Evolutionary conservation across 352 stramenopile genomes (phyloP).

Genomic region (Phytophthora crassamura): DNA sequence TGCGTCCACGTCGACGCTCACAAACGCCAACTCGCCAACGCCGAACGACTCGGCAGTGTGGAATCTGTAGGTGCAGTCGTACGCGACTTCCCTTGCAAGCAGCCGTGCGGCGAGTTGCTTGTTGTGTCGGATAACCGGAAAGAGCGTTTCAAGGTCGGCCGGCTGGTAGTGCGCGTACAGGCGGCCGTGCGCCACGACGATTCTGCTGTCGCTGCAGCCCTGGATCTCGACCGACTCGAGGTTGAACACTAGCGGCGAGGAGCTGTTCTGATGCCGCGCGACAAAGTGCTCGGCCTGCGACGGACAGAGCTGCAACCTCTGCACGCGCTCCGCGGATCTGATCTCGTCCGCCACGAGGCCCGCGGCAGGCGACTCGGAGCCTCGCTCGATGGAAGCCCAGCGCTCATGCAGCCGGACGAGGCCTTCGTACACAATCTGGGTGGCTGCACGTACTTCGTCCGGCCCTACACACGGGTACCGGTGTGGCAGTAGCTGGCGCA

Average conservation of each 20-base stretch:
- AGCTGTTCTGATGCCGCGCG: slow-evolving; percentile 20
- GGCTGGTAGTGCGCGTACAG: slow-evolving; percentile 24
- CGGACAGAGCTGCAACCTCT: slow-evolving; percentile 15
- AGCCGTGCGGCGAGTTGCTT: slow-evolving; percentile 31
- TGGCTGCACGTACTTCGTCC: slow-evolving; percentile 23
- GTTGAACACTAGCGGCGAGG: slow-evolving; percentile 31
- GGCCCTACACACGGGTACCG: slow-evolving; percentile 19
- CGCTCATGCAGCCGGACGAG: slow-evolving; percentile 25
- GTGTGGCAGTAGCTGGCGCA: slow-evolving; percentile 39
- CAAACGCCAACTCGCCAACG: slow-evolving; percentile 25
- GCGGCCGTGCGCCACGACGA: slow-evolving; percentile 26
- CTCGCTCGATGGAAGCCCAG: slow-evolving; percentile 24
- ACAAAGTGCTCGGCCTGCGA: slow-evolving; percentile 37
- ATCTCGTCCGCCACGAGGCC: slow-evolving; percentile 8
- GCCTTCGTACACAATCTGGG: slow-evolving; percentile 33
- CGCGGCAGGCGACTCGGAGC: neutral
- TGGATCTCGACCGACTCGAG: slow-evolving; percentile 32
- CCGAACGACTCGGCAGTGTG: slow-evolving; percentile 26
- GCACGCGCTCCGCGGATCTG: slow-evolving; percentile 21
- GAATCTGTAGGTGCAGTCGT: slow-evolving; percentile 38
- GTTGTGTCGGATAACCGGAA: slow-evolving; percentile 26
- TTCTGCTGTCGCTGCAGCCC: slow-evolving; percentile 31
- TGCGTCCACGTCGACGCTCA: slow-evolving; percentile 37
- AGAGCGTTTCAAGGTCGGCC: slow-evolving; percentile 24
- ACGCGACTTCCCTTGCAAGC: slow-evolving; percentile 30